These are phyloP conservation scores for Mycena leptocephala DNA, from an alignment of 768 basidiomycete genomes.

Conservation along the genomic window DNA sequence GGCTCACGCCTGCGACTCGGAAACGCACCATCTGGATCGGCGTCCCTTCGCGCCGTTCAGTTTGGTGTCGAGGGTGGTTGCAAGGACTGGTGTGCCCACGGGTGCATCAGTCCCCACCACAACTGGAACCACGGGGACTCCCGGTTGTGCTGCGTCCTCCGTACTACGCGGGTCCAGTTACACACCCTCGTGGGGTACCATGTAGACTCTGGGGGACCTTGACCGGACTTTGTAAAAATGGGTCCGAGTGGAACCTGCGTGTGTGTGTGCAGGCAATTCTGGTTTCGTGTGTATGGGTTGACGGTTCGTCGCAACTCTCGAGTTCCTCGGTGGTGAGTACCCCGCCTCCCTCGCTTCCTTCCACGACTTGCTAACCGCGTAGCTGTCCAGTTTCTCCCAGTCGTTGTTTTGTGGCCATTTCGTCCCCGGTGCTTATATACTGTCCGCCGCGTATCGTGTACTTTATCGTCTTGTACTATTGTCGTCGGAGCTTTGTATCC, in stretches of 20 bases:
- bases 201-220: neutral
- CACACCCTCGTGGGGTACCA: neutral
- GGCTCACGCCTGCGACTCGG: slow-evolving; percentile 12
- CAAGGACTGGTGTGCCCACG: neutral
- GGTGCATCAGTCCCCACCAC: neutral
- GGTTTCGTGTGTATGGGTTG: slow-evolving; percentile 12
- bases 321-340: slow-evolving; percentile 1
- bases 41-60: slow-evolving; percentile 9
- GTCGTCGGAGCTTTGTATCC: neutral
- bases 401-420: neutral
- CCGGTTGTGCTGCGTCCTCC: neutral
- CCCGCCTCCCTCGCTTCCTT: neutral
- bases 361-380: slow-evolving; percentile 22
- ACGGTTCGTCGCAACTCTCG: neutral
- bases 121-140: neutral
- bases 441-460: neutral
- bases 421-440: neutral
- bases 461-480: neutral
- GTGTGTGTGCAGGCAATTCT: neutral
- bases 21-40: slow-evolving; percentile 9
- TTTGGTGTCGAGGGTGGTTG: slow-evolving; percentile 21
- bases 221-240: neutral
- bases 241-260: slow-evolving; percentile 1
- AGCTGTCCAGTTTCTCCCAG: neutral
- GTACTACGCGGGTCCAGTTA: neutral